A percentile compares a stretch with the other conserved stretches of the same genome.
Conservation (phyloP, 352 stramenopile species). For the Plasmopara halstedii region DNA sequence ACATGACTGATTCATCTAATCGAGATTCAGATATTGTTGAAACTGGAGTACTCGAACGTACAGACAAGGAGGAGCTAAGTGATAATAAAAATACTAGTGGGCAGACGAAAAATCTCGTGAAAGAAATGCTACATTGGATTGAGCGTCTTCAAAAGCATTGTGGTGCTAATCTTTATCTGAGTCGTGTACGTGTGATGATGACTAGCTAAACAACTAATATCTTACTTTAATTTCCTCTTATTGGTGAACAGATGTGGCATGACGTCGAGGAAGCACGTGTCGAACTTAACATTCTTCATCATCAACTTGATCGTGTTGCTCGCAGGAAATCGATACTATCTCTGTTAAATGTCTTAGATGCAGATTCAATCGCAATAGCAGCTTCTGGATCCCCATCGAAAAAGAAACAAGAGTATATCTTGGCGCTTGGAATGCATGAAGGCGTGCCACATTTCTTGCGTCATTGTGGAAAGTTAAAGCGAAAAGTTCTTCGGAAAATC, state of each 20-base stretch:
- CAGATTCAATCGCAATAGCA: slow-evolving; percentile 11
- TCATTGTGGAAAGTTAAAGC: slow-evolving; percentile 63
- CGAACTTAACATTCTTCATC: slow-evolving; percentile 64
- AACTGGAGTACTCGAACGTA: neutral
- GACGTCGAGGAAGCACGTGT: slow-evolving; percentile 71
- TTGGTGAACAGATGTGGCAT: slow-evolving; percentile 52
- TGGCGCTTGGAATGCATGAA: slow-evolving; percentile 46
- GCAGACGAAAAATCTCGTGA: slow-evolving; percentile 43
- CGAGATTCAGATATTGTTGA: slow-evolving; percentile 6
- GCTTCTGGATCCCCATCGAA: slow-evolving; percentile 20
- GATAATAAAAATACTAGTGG: neutral
- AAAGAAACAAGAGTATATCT: slow-evolving; percentile 52
- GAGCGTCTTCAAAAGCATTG: slow-evolving; percentile 74
- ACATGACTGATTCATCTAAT: neutral
- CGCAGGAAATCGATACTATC: slow-evolving; percentile 22
- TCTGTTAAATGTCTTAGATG: slow-evolving; percentile 3
- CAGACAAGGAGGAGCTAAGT: neutral
- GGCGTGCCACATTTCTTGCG: slow-evolving; percentile 62
- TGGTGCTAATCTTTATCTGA: slow-evolving; percentile 66
- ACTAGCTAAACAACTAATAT: neutral
- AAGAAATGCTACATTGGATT: slow-evolving; percentile 74
- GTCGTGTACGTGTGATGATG: slow-evolving; percentile 30
- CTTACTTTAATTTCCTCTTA: too few relatives aligned
- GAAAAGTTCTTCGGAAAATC: slow-evolving; percentile 50
- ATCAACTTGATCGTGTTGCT: slow-evolving; percentile 43